Evolutionary conservation across 768 basidiomycete species (phyloP), one percentile per base, ranked within the genome.

Genomic region (Megacollybia marginata): DNA sequence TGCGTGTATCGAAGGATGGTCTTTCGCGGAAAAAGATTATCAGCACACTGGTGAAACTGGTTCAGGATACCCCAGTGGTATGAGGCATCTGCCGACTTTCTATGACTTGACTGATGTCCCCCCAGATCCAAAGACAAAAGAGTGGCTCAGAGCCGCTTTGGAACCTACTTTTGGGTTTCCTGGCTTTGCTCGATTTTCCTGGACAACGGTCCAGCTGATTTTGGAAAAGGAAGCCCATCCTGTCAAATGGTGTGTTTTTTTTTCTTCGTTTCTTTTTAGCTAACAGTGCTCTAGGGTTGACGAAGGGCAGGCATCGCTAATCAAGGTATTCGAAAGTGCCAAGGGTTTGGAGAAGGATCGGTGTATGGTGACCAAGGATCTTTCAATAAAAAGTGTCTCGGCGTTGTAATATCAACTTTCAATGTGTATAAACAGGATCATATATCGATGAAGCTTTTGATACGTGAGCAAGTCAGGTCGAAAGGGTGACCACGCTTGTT

Each of bases 131-230:
- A 91, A 86, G 57, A 98, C 96, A 1, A 80, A 92, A 58, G 80
- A 80, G 1, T 98, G 92, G 90, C 71, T 99, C 11, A 78, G 78
- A 55, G 62, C 71, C 1, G 75, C 85, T 0, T 59, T 97, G 11
- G 85, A 97, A 49, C 86, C 85, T 2, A 85, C 91, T 2, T 99
- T 99, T 61, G 96, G 96, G 5, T 95, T 82, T 59, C 95, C 95
- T 0, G 85, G 81, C 15, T 66, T 97, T 35, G 94, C 83, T 3
- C 81, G 96, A 15, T 98, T 98, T 68, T 92, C 89, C 1, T 99
- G 96, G 96, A 83, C 89, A 3, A 96, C 96, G 0, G 82, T 94
- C 53, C 93, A 92, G 61, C 77, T 89, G 2, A 63, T 83, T 2
- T 68, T 99, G 13, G 92, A 95, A 46, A 88, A 88, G 60, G 70